These are phyloP conservation scores for Xylaria sp. DNA, from an alignment of 2,329 filamentous ascomycete species.

Conservation along the genomic window DNA sequence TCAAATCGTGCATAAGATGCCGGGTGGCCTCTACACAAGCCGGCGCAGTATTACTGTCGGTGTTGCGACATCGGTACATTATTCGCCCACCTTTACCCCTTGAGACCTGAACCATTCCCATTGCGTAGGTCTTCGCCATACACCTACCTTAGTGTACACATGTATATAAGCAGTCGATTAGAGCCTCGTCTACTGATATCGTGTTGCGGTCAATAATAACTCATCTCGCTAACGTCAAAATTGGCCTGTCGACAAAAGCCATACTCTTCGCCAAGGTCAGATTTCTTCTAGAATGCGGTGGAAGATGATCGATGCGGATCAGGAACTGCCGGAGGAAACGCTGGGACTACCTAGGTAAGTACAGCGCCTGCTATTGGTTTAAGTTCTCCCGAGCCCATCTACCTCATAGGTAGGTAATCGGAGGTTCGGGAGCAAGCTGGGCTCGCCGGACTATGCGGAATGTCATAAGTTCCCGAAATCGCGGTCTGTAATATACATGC, in stretches of 20 bases:
- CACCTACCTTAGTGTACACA: no score
- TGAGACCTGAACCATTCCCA: neutral
- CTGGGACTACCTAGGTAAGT: neutral
- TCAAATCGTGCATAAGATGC: conserved; percentile 5
- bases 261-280: conserved; percentile 4
- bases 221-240: conserved; percentile 6
- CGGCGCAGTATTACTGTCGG: conserved; percentile 19
- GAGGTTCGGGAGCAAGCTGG: conserved; percentile 19
- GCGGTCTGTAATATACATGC: neutral
- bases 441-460: conserved; percentile 21
- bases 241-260: neutral
- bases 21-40: neutral
- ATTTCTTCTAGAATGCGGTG: conserved; percentile 31
- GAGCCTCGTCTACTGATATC: neutral
- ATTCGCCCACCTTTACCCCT: neutral
- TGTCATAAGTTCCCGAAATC: conserved; percentile 10
- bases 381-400: conserved; percentile 11
- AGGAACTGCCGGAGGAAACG: conserved; percentile 31
- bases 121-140: conserved; percentile 1
- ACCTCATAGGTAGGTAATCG: conserved; percentile 4
- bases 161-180: conserved; percentile 8
- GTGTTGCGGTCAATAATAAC: neutral
- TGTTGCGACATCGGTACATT: conserved; percentile 13
- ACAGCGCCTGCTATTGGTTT: conserved; percentile 29
- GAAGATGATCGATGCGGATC: conserved; percentile 24